Percentiles rank a stretch among this genome's conserved stretches.
phyloP scores from a whole-genome alignment of 2,329 filamentous ascomycete species.

The Trichoderma sp. region DNA sequence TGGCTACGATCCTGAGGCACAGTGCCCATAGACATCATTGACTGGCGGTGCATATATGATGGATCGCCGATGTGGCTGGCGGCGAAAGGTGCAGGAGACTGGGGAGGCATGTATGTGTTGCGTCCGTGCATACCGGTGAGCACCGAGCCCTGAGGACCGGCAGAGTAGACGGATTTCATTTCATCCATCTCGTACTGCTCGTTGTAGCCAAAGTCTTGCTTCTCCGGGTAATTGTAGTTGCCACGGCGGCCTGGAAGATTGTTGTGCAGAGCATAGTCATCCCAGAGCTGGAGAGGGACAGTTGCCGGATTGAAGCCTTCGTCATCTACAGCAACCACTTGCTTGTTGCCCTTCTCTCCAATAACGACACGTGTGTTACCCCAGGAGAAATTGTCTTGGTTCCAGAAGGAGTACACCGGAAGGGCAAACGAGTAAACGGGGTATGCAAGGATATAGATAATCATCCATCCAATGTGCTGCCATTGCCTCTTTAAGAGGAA shows the following conservation, averaged over 20 bases:
- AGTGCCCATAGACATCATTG: conserved; percentile 68
- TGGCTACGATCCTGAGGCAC: conserved; percentile 52
- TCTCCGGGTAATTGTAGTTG: conserved; percentile 68
- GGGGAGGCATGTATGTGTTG: conserved; percentile 78
- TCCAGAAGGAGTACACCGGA: conserved; percentile 98
- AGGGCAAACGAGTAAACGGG: conserved; percentile 91
- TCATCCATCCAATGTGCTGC: conserved; percentile 99
- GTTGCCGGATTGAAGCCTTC: conserved; percentile 89
- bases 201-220: conserved; percentile 66
- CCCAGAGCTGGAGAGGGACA: conserved; percentile 94
- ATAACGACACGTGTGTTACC: conserved; percentile 98
- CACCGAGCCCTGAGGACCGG: conserved; percentile 84
- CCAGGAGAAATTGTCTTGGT: conserved; percentile 98
- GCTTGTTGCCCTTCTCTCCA: conserved; percentile 88
- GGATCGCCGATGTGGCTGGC: conserved; percentile 54
- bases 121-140: conserved; percentile 79
- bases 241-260: conserved; percentile 90
- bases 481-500: conserved; percentile 97
- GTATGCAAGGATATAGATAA: conserved; percentile 95
- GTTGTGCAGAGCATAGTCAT: conserved; percentile 88
- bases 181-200: conserved; percentile 97
- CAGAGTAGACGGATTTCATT: conserved; percentile 95
- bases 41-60: conserved; percentile 65
- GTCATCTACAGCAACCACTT: conserved; percentile 83
- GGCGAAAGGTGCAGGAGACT: conserved; percentile 73